Conservation (phyloP, 306 rosid species). For the Chamaecrista fasciculata region DNA sequence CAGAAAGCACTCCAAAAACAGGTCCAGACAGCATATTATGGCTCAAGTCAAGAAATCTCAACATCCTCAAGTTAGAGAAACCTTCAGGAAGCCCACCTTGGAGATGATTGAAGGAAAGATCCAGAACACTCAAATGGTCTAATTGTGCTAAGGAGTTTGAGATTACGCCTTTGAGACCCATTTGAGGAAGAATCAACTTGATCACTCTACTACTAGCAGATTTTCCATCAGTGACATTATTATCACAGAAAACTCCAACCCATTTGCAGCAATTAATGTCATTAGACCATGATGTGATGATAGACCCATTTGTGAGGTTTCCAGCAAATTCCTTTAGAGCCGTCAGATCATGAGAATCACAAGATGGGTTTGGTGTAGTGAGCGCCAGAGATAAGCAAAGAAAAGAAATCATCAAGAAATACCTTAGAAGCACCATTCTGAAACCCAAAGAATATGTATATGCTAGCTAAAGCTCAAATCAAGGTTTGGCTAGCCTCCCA, state of each 20-base stretch:
- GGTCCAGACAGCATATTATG: slow-evolving; percentile 50
- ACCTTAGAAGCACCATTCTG: slow-evolving; percentile 30
- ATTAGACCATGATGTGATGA: slow-evolving; percentile 39
- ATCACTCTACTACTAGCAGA: slow-evolving; percentile 46
- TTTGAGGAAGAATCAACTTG: slow-evolving; percentile 39
- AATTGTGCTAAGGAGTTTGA: slow-evolving; percentile 40
- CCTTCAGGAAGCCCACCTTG: slow-evolving; percentile 47
- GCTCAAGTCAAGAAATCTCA: slow-evolving; percentile 53
- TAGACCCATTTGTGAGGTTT: slow-evolving; percentile 42
- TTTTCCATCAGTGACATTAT: slow-evolving; percentile 32
- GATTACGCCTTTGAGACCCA: slow-evolving; percentile 49
- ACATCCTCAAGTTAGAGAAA: slow-evolving; percentile 42
- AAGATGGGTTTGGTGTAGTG: slow-evolving; percentile 26
- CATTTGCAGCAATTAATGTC: slow-evolving; percentile 55
- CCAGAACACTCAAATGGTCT: slow-evolving; percentile 40
- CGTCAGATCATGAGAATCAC: slow-evolving; percentile 44
- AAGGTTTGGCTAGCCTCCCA: slow-evolving; percentile 30
- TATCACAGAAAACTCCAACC: slow-evolving; percentile 57
- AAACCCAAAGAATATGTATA: slow-evolving; percentile 35
- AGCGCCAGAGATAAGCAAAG: slow-evolving; percentile 37
- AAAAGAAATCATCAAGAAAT: slow-evolving; percentile 32
- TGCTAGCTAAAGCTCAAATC: slow-evolving; percentile 35
- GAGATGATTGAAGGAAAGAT: slow-evolving; percentile 55
- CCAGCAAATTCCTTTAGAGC: slow-evolving; percentile 56
- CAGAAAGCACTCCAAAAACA: slow-evolving; percentile 34